phyloP scores from a whole-genome alignment of 2,329 filamentous ascomycete species.

The Alternaria conjuncta region DNA sequence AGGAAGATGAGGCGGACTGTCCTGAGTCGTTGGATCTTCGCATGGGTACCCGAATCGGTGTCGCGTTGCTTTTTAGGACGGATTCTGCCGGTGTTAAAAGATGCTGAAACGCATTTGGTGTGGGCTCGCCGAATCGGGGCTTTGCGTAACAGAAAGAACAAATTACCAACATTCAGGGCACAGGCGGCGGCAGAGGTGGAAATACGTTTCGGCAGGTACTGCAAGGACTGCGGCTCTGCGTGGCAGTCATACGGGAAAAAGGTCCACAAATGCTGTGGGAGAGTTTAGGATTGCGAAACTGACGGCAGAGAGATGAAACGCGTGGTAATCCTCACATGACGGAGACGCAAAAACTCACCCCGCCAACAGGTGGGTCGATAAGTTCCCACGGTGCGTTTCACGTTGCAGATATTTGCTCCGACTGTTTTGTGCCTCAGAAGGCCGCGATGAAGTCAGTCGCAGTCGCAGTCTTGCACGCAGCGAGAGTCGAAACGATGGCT shows the following conservation, averaged over 20 bases:
- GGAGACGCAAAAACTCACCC: conserved; percentile 17
- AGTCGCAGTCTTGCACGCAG: not conserved
- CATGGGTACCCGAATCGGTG: conserved; percentile 14
- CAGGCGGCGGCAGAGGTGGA: conserved; percentile 1
- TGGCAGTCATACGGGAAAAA: conserved; percentile 7
- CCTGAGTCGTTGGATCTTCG: conserved; percentile 18
- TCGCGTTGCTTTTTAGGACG: conserved; percentile 5
- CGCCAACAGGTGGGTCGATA: conserved; percentile 27
- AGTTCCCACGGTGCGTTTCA: conserved; percentile 23
- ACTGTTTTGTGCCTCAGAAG: conserved; percentile 20
- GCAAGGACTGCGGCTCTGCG: conserved; percentile 6
- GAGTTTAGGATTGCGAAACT: conserved; percentile 18
- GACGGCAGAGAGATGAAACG: conserved; percentile 22
- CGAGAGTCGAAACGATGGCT: conserved; percentile 7
- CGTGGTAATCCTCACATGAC: conserved; percentile 19
- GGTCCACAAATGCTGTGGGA: conserved; percentile 9
- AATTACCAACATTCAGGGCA: conserved; percentile 4
- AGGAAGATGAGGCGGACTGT: conserved; percentile 1
- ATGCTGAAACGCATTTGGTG: conserved; percentile 20
- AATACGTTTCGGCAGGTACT: conserved; percentile 9
- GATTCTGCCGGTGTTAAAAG: conserved; percentile 8
- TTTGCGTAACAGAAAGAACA: conserved; percentile 1
- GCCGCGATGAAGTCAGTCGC: conserved; percentile 1
- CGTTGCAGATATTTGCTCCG: conserved; percentile 15
- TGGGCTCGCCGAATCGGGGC: conserved; percentile 15